Evolutionary conservation across 2,329 filamentous ascomycete species (phyloP), one percentile per base, ranked within the genome.

Genomic region (Diaporthe vaccinii): DNA sequence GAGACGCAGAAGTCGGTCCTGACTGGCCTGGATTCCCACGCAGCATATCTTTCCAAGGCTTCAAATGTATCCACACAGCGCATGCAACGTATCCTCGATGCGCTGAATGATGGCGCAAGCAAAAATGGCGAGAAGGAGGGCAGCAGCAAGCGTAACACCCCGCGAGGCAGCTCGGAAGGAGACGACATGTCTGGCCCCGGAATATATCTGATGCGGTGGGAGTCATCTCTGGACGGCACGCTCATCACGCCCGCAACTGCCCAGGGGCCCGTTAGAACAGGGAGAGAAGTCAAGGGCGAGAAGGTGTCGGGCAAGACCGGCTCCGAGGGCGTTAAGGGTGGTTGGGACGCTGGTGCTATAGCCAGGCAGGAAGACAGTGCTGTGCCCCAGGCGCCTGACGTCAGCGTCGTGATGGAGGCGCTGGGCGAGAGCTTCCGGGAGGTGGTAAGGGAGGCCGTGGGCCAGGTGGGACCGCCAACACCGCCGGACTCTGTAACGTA

Each of bases 151-250:
- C 39, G 22, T 22, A 61, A 31, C 57, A 65, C 58, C 31, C 59
- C 46, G 25, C 61, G 39, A 25, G 44, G 31, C 12, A 62, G 41
- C 44, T 53, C 51, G 65, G 69, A 74, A 55, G 58, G 73, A 36
- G 69, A 62, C 68, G 86, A 85, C 49, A 88, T 89, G 72, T 87
- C 87, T 34, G 93, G 93, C 0, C 93, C 94, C 0, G 94, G 94
- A 1, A 90, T 93, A 62, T 96, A 93, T 80, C 88, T 95, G 34
- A 87, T 90, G 1, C 89, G 91, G 68, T 96, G 94, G 94, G 92
- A 95, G 81, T 86, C 89, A 0, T 85, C 95, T 9, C 85, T 96
- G 4, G 92, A 95, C 80, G 85, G 88, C n/a, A 94, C 94, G 0
- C 82, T 88, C 61, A 91, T 96, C 76, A 93, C 93, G 1, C 93